phyloP scores from a whole-genome alignment of 768 basidiomycete genomes.

The Podaxis sp. region DNA sequence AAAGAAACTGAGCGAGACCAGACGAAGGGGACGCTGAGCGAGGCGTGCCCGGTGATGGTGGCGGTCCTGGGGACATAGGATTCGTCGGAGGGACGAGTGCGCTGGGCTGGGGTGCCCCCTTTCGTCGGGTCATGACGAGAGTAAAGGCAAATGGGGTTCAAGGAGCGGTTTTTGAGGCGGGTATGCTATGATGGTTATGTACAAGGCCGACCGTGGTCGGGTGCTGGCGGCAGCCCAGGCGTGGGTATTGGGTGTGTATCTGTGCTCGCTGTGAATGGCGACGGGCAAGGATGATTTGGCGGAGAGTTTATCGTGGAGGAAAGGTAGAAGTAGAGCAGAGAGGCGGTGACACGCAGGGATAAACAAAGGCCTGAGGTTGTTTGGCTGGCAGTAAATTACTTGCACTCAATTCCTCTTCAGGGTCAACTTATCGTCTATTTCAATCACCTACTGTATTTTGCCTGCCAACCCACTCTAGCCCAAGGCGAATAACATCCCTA shows the following conservation, averaged over 20 bases:
- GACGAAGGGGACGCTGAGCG: conserved; percentile 67
- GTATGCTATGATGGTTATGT: neutral
- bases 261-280: conserved; percentile 18
- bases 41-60: conserved; percentile 35
- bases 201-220: neutral
- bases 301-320: neutral
- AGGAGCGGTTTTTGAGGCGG: neutral
- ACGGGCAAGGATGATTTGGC: conserved; percentile 21
- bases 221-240: neutral
- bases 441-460: neutral
- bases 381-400: neutral
- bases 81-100: conserved; percentile 18
- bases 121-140: conserved; percentile 35
- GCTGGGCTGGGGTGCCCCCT: conserved; percentile 20
- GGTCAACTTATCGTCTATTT: neutral
- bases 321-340: neutral
- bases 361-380: conserved; percentile 20
- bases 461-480: neutral
- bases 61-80: conserved; percentile 21
- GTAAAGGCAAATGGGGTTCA: neutral
- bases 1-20: conserved; percentile 62
- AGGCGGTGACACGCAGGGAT: conserved; percentile 31
- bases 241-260: neutral
- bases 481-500: neutral
- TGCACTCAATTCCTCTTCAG: neutral